A percentile compares a stretch with the other conserved stretches of the same genome.
Conservation (phyloP, 768 basidiomycete genomes). For the Lactifluus echinatus region DNA sequence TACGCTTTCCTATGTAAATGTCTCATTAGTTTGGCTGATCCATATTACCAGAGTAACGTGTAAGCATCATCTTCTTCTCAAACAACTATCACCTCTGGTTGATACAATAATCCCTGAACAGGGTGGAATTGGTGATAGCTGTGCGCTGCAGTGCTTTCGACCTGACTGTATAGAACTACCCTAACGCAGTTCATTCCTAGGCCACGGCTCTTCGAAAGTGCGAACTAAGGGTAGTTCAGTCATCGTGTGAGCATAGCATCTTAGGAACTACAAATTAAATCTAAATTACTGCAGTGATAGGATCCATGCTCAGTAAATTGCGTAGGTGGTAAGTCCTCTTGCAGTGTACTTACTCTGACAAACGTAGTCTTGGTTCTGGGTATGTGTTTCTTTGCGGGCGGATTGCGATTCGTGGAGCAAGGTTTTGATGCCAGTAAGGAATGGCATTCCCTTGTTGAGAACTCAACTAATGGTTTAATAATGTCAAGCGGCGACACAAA, state of each 20-base stretch:
- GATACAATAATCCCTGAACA: conserved; percentile 13
- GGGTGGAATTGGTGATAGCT: conserved; percentile 59
- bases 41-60: conserved; percentile 51
- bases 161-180: neutral
- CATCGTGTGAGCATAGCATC: conserved; percentile 46
- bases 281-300: conserved; percentile 48
- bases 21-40: neutral
- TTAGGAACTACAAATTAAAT: conserved; percentile 1
- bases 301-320: conserved; percentile 74
- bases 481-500: conserved; percentile 54
- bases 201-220: conserved; percentile 78
- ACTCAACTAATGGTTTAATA: neutral
- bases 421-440: conserved; percentile 61
- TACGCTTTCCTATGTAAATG: conserved; percentile 26
- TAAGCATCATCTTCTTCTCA: conserved; percentile 30
- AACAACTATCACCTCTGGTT: neutral
- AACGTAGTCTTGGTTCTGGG: conserved; percentile 69
- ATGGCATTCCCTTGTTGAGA: neutral
- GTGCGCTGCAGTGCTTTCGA: conserved; percentile 34
- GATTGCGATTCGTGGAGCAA: conserved; percentile 67
- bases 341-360: conserved; percentile 4
- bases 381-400: conserved; percentile 80
- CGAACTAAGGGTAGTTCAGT: conserved; percentile 72
- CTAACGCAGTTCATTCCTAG: conserved; percentile 29
- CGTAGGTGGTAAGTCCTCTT: conserved; percentile 30